Base-by-base conservation (phyloP, 1,284 basidiomycete genomes). In the Tilletia indica region DNA sequence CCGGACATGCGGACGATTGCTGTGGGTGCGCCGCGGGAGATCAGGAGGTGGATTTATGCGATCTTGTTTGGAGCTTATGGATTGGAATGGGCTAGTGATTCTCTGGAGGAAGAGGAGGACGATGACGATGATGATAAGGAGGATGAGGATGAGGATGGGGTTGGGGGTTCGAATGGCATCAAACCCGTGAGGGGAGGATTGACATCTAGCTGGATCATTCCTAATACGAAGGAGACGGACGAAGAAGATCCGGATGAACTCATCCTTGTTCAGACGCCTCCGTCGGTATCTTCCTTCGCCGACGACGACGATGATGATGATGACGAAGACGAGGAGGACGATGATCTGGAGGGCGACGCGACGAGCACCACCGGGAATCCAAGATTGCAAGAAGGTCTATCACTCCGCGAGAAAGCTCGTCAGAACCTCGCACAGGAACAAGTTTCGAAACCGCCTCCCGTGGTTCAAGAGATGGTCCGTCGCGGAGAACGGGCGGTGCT, bases 21-120 rank as follows among this genome's bases (percentile, higher is more conserved):
- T 19, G 67, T 68, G 11, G 73, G 71, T 0, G 74, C 77, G 45
- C 75, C 75, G 4, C 67, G 77, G 4, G 72, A 76, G 66, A 64
- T 82, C 0, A 49, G 80, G 5, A 49, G 68, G 5, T 82, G 78
- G 73, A 54, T 73, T 1, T 75, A 63, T n/a, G 70, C 76, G 16
- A 74, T 78, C 6, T 67, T 82, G 21, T 82, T 82, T 21, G 70
- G 71, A 0, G 74, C 68, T 4, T 82, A 76, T 76, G 80, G 80
- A 0, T 77, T 82, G 78, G 68, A 68, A 6, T 82, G 80, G 80
- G 76, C 79, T 5, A 69, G 80, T 6, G 74, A 80, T 0, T 74
- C 73, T 0, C 39, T 80, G 67, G 77, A 77, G 78, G 71, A 25
- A 14, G 51, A 0, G 39, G 16, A 8, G 6, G 34, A 58, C 12